Percentiles rank a stretch among this genome's conserved stretches.
Conservation (phyloP, 1,284 basidiomycete species). For the Laetiporus sulphureus region DNA sequence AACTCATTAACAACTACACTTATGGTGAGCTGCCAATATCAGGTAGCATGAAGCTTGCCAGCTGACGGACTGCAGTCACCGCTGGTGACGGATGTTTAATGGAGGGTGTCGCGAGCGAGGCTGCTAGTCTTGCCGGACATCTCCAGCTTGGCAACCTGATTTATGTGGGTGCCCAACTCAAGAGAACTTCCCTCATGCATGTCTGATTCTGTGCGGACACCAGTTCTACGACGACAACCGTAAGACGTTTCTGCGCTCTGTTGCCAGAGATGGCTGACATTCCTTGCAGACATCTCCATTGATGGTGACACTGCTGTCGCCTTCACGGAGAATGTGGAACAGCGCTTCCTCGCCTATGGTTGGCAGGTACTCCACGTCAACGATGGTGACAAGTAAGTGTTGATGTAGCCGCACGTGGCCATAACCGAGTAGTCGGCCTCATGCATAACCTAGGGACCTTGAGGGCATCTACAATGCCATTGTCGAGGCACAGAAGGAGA, state of each 20-base stretch:
- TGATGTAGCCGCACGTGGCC: neutral
- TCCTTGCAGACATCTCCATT: conserved; percentile 84
- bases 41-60: conserved; percentile 1
- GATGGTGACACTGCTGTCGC: conserved; percentile 90
- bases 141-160: conserved; percentile 91
- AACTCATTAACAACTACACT: conserved; percentile 86
- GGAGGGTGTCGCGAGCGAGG: conserved; percentile 92
- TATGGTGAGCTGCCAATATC: conserved; percentile 49
- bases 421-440: neutral
- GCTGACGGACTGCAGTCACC: conserved; percentile 50
- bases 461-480: conserved; percentile 78
- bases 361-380: conserved; percentile 89
- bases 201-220: conserved; percentile 4
- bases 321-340: conserved; percentile 91
- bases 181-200: neutral
- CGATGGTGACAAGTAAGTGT: conserved; percentile 71
- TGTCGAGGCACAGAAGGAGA: conserved; percentile 68
- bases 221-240: conserved; percentile 89
- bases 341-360: conserved; percentile 85
- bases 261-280: too few relatives aligned
- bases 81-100: conserved; percentile 93
- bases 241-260: conserved; percentile 36
- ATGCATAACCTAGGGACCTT: conserved; percentile 54
- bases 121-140: conserved; percentile 89
- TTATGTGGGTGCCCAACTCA: conserved; percentile 46